phyloP scores from a whole-genome alignment of 1,284 basidiomycete genomes.

The Athelia sp. region DNA sequence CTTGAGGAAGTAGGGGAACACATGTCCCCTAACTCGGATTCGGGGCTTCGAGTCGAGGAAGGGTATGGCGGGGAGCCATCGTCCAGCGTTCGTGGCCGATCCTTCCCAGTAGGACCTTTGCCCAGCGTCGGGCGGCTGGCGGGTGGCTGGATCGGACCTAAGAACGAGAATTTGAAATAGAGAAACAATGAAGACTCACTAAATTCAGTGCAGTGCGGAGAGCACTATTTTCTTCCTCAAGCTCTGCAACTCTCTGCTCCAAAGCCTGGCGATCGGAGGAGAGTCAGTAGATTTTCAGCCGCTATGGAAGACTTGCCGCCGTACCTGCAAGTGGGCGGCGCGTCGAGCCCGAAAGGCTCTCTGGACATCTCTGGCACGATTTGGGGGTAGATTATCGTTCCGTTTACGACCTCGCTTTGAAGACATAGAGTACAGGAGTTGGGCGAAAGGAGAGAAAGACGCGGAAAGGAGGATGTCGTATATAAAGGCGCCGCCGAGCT shows the following conservation, averaged over 20 bases:
- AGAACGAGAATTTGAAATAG: too few species aligned
- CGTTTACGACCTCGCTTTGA: conserved; percentile 87
- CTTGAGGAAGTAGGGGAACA: conserved; percentile 30
- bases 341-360: conserved; percentile 87
- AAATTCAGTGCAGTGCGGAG: conserved; percentile 74
- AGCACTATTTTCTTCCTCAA: conserved; percentile 81
- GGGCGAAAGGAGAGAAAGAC: conserved; percentile 18
- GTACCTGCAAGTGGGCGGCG: conserved; percentile 81
- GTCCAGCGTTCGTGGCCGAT: conserved; percentile 55
- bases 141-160: conserved; percentile 38
- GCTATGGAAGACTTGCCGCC: conserved; percentile 26
- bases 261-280: conserved; percentile 52
- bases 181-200: too few species aligned
- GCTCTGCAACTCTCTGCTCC: conserved; percentile 76
- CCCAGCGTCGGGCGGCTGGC: conserved; percentile 67
- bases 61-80: conserved; percentile 19
- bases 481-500: conserved; percentile 28
- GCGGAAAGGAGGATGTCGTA: conserved; percentile 29
- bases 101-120: conserved; percentile 80
- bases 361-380: conserved; percentile 89
- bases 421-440: conserved; percentile 44
- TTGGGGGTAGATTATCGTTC: conserved; percentile 89
- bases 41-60: conserved; percentile 27
- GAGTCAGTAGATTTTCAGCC: conserved; percentile 31
- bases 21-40: conserved; percentile 19